Evolutionary conservation across 2,329 filamentous ascomycete genomes (phyloP), one percentile per base, ranked within the genome.

Genomic region (Colletotrichum sp.): DNA sequence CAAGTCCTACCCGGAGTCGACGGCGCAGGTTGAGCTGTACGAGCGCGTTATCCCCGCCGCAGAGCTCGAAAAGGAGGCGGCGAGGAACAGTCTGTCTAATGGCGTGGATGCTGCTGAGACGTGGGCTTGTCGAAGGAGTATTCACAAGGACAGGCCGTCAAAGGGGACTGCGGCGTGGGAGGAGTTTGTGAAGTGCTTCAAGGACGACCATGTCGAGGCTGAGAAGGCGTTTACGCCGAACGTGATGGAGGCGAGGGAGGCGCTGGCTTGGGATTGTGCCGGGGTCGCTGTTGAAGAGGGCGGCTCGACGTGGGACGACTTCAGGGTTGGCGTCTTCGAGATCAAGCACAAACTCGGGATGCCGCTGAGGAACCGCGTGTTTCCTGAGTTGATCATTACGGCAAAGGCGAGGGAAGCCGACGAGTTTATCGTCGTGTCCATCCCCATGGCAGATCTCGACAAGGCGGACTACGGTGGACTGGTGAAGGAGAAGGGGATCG

Each of bases 331-430:
- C 77, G 83, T 93, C 27, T 88, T 89, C 75, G 91, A 94, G 83
- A 93, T 93, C 87, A 88, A 88, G 69, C 93, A 95, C 80, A 85
- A 86, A 59, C 86, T 95, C 66, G 73, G 66, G 21, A 57, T 71
- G 69, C 86, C 90, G n/a, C 84, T 95, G 9, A 86, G 87, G 72
- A 88, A 92, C 75, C 90, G 93, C 64, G 88, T 90, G 4, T 95
- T 95, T 77, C 88, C 91, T 18, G 90, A 93, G 4, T 80, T 95
- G 64, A 90, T 94, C 79, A 83, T 93, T 69, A 90, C 90, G 51
- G 85, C 85, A 13, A 84, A 86, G 11, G 83, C 81, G 2, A 78
- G 84, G n/a, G 79, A 81, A 2, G 76, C 43, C 9, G 75, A 72
- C 7, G 88, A 91, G 79, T 89, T 92, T 70, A 68, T 91, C 9